Conservation (phyloP, 108 stramenopile genomes). For the Nitzschia putrida region DNA sequence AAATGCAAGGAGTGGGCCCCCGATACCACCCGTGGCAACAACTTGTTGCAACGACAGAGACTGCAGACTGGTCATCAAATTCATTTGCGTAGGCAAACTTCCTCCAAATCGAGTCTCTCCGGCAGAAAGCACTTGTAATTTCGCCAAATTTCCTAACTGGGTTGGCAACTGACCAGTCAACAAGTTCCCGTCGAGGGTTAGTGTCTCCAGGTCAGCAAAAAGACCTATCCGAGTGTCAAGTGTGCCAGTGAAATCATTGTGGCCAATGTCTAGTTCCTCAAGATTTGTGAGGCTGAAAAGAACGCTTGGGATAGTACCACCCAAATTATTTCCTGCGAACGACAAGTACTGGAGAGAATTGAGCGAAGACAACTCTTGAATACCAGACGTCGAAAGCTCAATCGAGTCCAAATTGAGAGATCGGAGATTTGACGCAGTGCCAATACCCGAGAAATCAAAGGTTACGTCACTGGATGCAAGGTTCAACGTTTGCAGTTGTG, state of each 20-base stretch:
- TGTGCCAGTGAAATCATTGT: conserved; percentile 42
- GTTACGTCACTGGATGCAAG: conserved; percentile 36
- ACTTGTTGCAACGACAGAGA: conserved; percentile 42
- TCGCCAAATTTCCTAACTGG: conserved; percentile 42
- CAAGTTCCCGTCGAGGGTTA: conserved; percentile 49
- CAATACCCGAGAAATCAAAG: conserved; percentile 35
- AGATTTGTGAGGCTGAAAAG: conserved; percentile 33
- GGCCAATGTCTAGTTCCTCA: conserved; percentile 45
- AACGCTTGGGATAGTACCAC: conserved; percentile 27
- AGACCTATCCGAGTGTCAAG: conserved; percentile 48
- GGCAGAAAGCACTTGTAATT: conserved; percentile 28
- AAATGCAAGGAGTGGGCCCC: conserved; percentile 28
- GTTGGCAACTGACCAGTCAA: conserved; percentile 52
- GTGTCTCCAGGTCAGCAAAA: conserved; percentile 52
- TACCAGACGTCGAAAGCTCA: conserved; percentile 14
- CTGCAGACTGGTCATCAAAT: conserved; percentile 31
- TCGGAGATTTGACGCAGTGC: conserved; percentile 32
- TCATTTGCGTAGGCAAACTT: conserved; percentile 46
- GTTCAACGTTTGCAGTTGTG: conserved; percentile 27
- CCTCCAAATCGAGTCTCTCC: conserved; percentile 56
- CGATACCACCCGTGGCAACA: conserved; percentile 31
- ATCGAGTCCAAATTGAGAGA: conserved; percentile 38
- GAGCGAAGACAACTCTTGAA: conserved; percentile 32
- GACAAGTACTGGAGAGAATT: conserved; percentile 20
- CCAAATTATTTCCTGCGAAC: conserved; percentile 21